Evolutionary conservation across 2,329 filamentous ascomycete species (phyloP), one percentile per base, ranked within the genome.

Genomic region (Botryotinia globosa): DNA sequence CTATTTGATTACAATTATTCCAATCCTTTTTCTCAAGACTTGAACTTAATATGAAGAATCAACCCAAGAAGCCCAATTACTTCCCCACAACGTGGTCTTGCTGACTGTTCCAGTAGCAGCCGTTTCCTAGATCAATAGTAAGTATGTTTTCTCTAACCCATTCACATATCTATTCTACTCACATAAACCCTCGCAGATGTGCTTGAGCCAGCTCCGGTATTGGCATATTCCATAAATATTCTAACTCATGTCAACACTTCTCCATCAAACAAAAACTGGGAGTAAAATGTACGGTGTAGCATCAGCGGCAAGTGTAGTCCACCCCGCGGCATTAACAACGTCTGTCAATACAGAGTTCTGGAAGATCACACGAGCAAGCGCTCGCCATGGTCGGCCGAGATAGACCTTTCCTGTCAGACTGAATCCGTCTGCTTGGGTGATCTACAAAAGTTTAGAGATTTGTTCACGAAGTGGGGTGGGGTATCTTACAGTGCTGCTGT

Each of bases 341-440:
- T 82, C 80, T 12, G 81, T 81, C 73, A 89, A 79, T 9, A 78
- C 77, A 4, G 83, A 85, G 45, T 82, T 81, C 78, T 87, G 86
- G 78, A 86, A 84, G 5, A 85, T 83, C 25, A 87, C 85, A 22
- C 84, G 80, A 6, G 85, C 81, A 66, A 83, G 85, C 54, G 81
- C 81, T 45, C 83, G 78, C 85, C 86, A 88, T 10, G 86, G 86
- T 5, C 86, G 82, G 1, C 86, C 86, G 29, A 88, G 83, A 71
- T 84, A 87, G 70, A 82, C 85, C 3, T 81, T 81, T 0, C 83
- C 84, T 3, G 77, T 75, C 0, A 80, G 73, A 8, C 56, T 69
- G 25, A 42, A 68, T 18, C 72, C 73, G n/a, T 72, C 65, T 37
- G 63, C 71, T 84, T 61, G 68, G 3, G 58, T 58, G 5, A 68